Base-by-base conservation (phyloP, 1,139 yeast species). In the Diutina catenulata region DNA sequence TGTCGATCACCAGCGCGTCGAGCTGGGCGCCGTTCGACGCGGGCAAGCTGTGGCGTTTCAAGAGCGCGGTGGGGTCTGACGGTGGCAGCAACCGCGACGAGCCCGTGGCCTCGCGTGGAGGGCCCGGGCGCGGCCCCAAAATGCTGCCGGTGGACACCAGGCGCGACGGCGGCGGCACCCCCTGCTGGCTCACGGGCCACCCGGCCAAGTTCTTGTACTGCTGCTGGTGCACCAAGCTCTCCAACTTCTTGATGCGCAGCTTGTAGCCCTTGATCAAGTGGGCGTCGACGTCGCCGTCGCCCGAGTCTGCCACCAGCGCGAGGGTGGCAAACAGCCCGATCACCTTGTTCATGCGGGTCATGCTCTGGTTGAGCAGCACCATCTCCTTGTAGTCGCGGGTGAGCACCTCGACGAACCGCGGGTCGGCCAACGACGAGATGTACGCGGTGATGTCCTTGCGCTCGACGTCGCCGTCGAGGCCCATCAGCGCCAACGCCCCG, bases 221-320 rank as follows among this genome's bases (percentile, higher is more conserved):
- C 36, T 73, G 76, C 46, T 79, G 84, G 50, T 80, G 87, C 11
- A 81, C 54, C 24, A 80, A 55, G 41, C 70, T 74, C 47, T 81
- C 93, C 37, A 80, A 59, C 46, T 76, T 80, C 45, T 65, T 70
- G 19, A 80, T 76, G 40, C 87, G 56, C 15, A 64, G 55, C 48
- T 75, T 73, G 43, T 79, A 71, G 0, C 81, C 82, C 45, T 64
- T 66, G 3, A 76, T 59, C 10, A 71, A 46, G 33, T 64, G 59
- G 32, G 60, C 50, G 43, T 65, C 68, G 39, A 48, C 46, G 27
- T 56, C 25, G 19, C 14, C 21, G n/a, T 31, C 14, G n/a, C n/a
- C 15, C 19, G 2, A 4, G 6, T 31, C 26, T 4, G 11, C 24
- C 8, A 13, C 28, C 7, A 25, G 28, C 4, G 24, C 3, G 56